Base-by-base conservation (phyloP, 148 eudicot genomes). In the Hydrangea macrophylla region DNA sequence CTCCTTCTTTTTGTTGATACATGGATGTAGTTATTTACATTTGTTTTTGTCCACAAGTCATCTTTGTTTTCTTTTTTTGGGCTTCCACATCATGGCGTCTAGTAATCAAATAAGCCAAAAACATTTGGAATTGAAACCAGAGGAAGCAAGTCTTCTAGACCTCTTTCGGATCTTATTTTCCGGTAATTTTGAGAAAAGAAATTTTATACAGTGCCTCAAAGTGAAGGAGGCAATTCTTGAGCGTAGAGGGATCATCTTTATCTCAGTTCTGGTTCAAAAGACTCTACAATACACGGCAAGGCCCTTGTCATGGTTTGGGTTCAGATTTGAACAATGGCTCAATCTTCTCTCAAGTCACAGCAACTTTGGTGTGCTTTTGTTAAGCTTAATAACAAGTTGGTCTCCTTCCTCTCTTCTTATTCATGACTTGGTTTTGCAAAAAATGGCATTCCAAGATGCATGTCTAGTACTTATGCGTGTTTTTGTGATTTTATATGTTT, bases 231-330 rank as follows among this genome's bases (percentile, higher is more conserved):
- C 61, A 53, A 36, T 15, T 2, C 55, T 82, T 37, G 57, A 78
- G 23, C 77, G 70, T 9, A 58, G 81, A 70, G 74, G 82, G 81
- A 48, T 82, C 17, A 73, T 85, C 6, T 72, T 77, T 20, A 23
- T 80, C 7, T 82, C 89, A 0, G 45, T 78, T 39, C 18, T 68
- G 9, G 9, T 60, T 37, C 75, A 72, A 24, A 82, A 83, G 64
- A 28, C 69, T 6, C 56, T 85, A 0, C 55, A 50, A 15, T 35
- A 10, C 3, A 22, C 71, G 2, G 69, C 65, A 48, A 73, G 51
- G 13, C 81, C 83, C 5, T 3, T 80, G 79, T 61, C 75, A 3
- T 10, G 15, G 2, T 11, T 72, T 0, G 90, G 90, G 15, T 61
- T 63, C 26, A 45, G 13, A 3, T 4, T 73, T 0, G 81, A 66